Conservation (phyloP, 441 rosid species). For the Sinapis alba region DNA sequence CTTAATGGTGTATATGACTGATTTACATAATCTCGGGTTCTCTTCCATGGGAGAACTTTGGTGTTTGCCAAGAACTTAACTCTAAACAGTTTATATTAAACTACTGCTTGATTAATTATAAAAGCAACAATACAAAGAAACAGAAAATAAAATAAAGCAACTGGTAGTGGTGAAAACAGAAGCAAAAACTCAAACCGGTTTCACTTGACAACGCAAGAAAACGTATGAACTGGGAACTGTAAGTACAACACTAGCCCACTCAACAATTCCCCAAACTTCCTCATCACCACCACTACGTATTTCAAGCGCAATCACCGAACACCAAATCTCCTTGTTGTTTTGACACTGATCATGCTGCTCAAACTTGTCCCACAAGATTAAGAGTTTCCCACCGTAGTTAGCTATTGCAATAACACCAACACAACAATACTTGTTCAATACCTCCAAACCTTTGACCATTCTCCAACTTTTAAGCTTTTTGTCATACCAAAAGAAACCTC, state of each 20-base stretch:
- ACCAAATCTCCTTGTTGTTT: conserved; percentile 53
- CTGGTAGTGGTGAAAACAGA: too few species aligned
- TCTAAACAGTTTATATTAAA: too few species aligned
- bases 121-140: too few species aligned
- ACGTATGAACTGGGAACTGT: conserved; percentile 47
- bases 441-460: conserved; percentile 53
- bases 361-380: conserved; percentile 71
- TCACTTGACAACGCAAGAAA: conserved; percentile 28
- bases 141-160: too few species aligned
- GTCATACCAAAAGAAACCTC: conserved; percentile 63
- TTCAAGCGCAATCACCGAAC: neutral
- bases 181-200: too few species aligned
- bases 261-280: conserved; percentile 11
- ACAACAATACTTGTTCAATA: conserved; percentile 51
- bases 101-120: too few species aligned
- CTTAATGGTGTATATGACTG: too few species aligned
- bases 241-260: conserved; percentile 56
- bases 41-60: too few species aligned
- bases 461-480: conserved; percentile 46
- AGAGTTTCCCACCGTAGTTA: conserved; percentile 63
- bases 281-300: neutral
- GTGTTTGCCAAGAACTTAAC: too few species aligned
- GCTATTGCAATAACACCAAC: conserved; percentile 57
- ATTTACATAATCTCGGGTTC: too few species aligned
- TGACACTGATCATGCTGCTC: conserved; percentile 39